Conservation (phyloP, 2,329 filamentous ascomycete species). For the Hymenoscyphus fructigenus region DNA sequence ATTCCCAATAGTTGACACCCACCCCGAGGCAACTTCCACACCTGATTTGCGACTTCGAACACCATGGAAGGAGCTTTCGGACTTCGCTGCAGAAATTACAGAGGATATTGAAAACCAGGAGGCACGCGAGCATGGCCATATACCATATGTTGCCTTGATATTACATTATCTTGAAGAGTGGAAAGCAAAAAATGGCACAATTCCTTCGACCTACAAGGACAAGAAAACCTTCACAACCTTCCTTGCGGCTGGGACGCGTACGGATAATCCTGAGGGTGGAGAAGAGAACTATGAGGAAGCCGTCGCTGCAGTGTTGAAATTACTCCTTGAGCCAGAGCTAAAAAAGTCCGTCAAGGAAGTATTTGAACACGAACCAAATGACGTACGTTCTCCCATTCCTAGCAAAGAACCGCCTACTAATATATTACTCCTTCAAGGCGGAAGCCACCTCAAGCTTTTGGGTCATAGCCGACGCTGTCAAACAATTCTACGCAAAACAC, state of each 20-base stretch:
- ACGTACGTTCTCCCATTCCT: conserved; percentile 43
- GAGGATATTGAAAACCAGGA: conserved; percentile 66
- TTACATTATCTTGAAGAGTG: conserved; percentile 80
- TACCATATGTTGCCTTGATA: conserved; percentile 82
- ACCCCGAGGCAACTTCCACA: conserved; percentile 82
- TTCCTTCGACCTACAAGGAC: conserved; percentile 75
- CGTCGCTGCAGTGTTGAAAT: conserved; percentile 80
- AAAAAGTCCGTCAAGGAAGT: conserved; percentile 72
- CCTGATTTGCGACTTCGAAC: conserved; percentile 80
- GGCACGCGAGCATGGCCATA: conserved; percentile 83
- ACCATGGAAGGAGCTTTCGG: conserved; percentile 80
- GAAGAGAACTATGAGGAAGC: conserved; percentile 99
- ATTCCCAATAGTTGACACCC: conserved; percentile 93
- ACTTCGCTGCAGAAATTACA: conserved; percentile 67
- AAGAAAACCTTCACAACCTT: conserved; percentile 79
- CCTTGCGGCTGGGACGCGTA: conserved; percentile 67
- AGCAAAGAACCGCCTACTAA: neutral
- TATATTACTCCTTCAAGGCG: conserved; percentile 36
- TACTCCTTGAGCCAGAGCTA: conserved; percentile 68
- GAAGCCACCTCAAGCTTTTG: conserved; percentile 70
- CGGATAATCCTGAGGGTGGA: conserved; percentile 74
- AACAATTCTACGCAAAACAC: conserved; percentile 72
- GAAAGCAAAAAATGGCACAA: conserved; percentile 69
- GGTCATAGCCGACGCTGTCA: conserved; percentile 80
- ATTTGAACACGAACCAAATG: conserved; percentile 61